Conservation (phyloP, 2,329 filamentous ascomycete species). For the Graphium sp. region DNA sequence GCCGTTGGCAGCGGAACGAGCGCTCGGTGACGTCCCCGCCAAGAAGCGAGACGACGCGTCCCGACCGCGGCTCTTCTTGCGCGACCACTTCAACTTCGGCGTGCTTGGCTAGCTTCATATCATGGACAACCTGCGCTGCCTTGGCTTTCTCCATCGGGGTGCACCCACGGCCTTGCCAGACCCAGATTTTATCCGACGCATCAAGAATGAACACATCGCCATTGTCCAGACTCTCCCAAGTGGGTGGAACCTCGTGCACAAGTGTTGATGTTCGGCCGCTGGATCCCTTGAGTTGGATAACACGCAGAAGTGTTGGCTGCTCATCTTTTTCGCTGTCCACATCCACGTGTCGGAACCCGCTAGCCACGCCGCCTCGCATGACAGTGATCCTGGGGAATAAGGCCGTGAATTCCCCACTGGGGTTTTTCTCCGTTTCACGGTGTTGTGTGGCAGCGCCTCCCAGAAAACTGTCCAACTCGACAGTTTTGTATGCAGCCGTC, state of each 20-base stretch:
- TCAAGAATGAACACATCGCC: conserved; percentile 51
- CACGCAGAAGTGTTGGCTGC: conserved; percentile 35
- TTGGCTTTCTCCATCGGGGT: conserved; percentile 55
- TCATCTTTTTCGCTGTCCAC: conserved; percentile 20
- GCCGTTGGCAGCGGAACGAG: conserved; percentile 1
- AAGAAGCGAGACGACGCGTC: conserved; percentile 36
- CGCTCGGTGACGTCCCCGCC: conserved; percentile 21
- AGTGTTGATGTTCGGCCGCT: conserved; percentile 24
- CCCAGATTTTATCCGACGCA: conserved; percentile 45
- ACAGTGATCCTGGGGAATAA: conserved; percentile 46
- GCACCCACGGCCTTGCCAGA: conserved; percentile 50
- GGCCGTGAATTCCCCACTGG: conserved; percentile 40
- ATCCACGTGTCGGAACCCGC: conserved; percentile 49
- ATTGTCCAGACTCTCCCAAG: conserved; percentile 45
- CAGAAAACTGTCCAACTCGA: conserved; percentile 53
- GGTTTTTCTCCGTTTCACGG: conserved; percentile 42
- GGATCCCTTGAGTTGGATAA: conserved; percentile 42
- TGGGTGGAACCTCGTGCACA: conserved; percentile 46
- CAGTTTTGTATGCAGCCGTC: conserved; percentile 53
- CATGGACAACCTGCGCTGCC: conserved; percentile 49
- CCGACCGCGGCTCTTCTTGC: conserved; percentile 38
- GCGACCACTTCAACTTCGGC: conserved; percentile 48
- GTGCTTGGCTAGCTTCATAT: conserved; percentile 46
- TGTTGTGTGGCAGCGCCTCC: conserved; percentile 45
- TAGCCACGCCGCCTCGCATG: conserved; percentile 39